Evolutionary conservation across 2,329 filamentous ascomycete genomes (phyloP).

Genomic region (Penicillium sp.): DNA sequence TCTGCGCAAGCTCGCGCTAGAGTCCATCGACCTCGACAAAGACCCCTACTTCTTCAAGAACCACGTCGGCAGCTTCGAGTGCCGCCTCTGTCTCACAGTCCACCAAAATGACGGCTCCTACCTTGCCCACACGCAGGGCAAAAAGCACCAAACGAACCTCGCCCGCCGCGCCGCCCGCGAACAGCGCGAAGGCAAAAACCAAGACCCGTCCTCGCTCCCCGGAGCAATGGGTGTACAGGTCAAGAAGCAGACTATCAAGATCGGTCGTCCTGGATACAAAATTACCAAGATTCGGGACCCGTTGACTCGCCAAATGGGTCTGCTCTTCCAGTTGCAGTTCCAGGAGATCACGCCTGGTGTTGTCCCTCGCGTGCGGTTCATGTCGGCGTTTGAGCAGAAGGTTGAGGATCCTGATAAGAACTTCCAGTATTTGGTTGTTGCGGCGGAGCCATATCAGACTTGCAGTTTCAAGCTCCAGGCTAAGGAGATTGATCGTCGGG

Average conservation of each 20-base stretch:
- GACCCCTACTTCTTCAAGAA: conserved; percentile 99
- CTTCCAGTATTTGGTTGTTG: conserved; percentile 93
- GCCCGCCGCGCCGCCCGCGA: conserved; percentile 94
- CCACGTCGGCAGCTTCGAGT: conserved; percentile 97
- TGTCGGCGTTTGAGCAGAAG: conserved; percentile 97
- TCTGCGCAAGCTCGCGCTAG: conserved; percentile 94
- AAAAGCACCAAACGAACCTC: conserved; percentile 98
- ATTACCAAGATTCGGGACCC: conserved; percentile 96
- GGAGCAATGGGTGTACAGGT: conserved; percentile 78
- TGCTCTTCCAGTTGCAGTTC: conserved; percentile 96
- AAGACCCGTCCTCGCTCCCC: conserved; percentile 69
- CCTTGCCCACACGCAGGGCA: conserved; percentile 96
- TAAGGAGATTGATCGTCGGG: conserved; percentile 85
- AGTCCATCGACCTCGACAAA: conserved; percentile 98
- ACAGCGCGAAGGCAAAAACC: conserved; percentile 79
- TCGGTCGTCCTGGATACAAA: conserved; percentile 94
- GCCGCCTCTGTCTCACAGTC: conserved; percentile 92
- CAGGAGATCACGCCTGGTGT: conserved; percentile 82
- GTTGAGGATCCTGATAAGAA: conserved; percentile 91
- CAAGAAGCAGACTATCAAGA: conserved; percentile 88
- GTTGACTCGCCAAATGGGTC: conserved; percentile 81
- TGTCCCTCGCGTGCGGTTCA: conserved; percentile 86
- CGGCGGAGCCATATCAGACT: conserved; percentile 97
- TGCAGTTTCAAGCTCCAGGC: conserved; percentile 96
- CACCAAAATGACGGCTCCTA: conserved; percentile 99